Conservation (phyloP, 2,329 filamentous ascomycete genomes). For the Paecilomyces sp. region DNA sequence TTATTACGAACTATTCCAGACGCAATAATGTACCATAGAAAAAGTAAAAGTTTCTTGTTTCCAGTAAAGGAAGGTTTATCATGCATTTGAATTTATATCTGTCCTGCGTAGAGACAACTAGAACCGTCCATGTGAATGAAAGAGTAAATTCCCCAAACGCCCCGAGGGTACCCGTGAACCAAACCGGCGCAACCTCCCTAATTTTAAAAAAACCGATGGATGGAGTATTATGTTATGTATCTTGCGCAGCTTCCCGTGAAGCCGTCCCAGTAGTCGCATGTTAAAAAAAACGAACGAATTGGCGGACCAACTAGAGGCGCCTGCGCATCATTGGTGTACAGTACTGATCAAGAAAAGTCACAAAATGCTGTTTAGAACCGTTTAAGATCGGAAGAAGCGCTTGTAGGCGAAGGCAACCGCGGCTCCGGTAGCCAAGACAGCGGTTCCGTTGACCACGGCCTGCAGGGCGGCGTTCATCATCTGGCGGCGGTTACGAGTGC, state of each 20-base stretch:
- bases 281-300: not conserved
- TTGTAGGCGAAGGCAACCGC: slow-evolving; percentile 34
- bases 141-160: not conserved
- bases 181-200: not conserved
- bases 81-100: not conserved
- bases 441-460: slow-evolving; percentile 43
- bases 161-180: not conserved
- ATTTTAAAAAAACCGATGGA: not conserved
- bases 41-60: too few relatives aligned
- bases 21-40: too few relatives aligned
- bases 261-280: not conserved
- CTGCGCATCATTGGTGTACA: slow-evolving; percentile 11
- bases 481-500: slow-evolving; percentile 47
- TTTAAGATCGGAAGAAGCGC: slow-evolving; percentile 16
- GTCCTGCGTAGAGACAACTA: not conserved
- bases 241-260: not conserved
- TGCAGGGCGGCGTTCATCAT: slow-evolving; percentile 50
- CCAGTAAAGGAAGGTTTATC: too few relatives aligned
- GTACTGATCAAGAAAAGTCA: slow-evolving; percentile 3
- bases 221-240: not conserved
- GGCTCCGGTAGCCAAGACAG: slow-evolving; percentile 39
- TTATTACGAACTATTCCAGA: too few relatives aligned
- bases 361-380: slow-evolving; percentile 3
- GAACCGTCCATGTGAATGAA: not conserved
- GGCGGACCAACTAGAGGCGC: slow-evolving; percentile 9